phyloP scores from a whole-genome alignment of 1,139 yeast genomes.

The Suzukiozyma palmioleophila region DNA sequence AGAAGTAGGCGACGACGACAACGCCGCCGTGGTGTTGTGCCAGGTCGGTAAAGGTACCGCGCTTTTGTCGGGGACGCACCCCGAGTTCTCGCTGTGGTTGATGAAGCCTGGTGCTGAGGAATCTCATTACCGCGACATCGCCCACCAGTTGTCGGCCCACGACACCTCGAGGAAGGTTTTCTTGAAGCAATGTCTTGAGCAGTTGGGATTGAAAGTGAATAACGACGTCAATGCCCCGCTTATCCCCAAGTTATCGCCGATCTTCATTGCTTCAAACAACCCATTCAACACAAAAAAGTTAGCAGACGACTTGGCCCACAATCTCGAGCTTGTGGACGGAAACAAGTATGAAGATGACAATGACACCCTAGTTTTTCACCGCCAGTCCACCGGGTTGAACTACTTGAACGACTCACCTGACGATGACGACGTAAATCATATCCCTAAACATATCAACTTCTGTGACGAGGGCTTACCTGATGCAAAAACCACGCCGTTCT shows the following conservation, averaged over 20 bases:
- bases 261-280: slow-evolving; percentile 38
- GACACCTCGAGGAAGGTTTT: slow-evolving; percentile 52
- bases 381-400: slow-evolving; percentile 11
- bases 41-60: slow-evolving; percentile 73
- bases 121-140: slow-evolving; percentile 28
- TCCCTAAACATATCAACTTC: slow-evolving; percentile 49
- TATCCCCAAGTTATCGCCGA: slow-evolving; percentile 69
- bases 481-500: slow-evolving; percentile 59
- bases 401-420: slow-evolving; percentile 3
- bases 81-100: slow-evolving; percentile 68
- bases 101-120: slow-evolving; percentile 28
- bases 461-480: slow-evolving; percentile 45
- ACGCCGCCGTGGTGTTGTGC: slow-evolving; percentile 70
- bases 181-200: slow-evolving; percentile 49
- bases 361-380: slow-evolving; percentile 51
- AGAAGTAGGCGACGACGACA: slow-evolving; percentile 33
- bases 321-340: slow-evolving; percentile 40
- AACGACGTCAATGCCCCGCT: slow-evolving; percentile 36
- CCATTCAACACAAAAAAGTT: slow-evolving; percentile 21
- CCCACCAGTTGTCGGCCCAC: slow-evolving; percentile 34
- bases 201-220: slow-evolving; percentile 67
- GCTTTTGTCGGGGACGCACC: slow-evolving; percentile 82
- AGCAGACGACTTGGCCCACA: slow-evolving; percentile 24
- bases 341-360: slow-evolving; percentile 46
- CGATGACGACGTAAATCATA: slow-evolving; percentile 47